Conservation (phyloP, 2,329 filamentous ascomycete genomes). For the Cercospora canescens region DNA sequence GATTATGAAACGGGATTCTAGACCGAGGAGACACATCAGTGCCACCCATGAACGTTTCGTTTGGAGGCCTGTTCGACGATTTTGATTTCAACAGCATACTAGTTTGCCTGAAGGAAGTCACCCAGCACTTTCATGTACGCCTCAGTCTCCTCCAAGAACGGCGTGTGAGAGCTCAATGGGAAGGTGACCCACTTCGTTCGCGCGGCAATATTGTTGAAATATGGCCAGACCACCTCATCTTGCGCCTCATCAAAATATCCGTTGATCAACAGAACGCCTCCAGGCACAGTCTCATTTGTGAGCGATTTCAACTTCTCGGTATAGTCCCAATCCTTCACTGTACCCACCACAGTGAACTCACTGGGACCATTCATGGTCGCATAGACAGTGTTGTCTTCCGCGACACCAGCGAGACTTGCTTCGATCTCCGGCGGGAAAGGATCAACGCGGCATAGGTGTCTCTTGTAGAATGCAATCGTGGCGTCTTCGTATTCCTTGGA, state of each 20-base stretch:
- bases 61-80: neutral
- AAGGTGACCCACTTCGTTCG: slow-evolving; percentile 45
- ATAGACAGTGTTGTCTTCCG: slow-evolving; percentile 39
- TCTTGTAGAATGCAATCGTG: slow-evolving; percentile 33
- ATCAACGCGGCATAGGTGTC: slow-evolving; percentile 33
- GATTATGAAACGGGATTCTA: neutral
- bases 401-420: slow-evolving; percentile 23
- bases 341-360: slow-evolving; percentile 42
- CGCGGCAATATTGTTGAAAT: slow-evolving; percentile 38
- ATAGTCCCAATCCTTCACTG: slow-evolving; percentile 43
- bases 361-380: slow-evolving; percentile 36
- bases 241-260: slow-evolving; percentile 44
- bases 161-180: slow-evolving; percentile 36
- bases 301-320: slow-evolving; percentile 40
- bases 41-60: neutral
- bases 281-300: slow-evolving; percentile 33
- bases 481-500: slow-evolving; percentile 36
- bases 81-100: neutral
- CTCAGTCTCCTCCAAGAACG: slow-evolving; percentile 42
- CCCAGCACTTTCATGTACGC: slow-evolving; percentile 36
- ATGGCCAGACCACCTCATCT: slow-evolving; percentile 39
- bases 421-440: slow-evolving; percentile 34
- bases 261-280: slow-evolving; percentile 41
- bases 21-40: neutral
- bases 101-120: slow-evolving; percentile 1